Base-by-base conservation (phyloP, 805 yeast species). In the Lipomyces yamadae region DNA sequence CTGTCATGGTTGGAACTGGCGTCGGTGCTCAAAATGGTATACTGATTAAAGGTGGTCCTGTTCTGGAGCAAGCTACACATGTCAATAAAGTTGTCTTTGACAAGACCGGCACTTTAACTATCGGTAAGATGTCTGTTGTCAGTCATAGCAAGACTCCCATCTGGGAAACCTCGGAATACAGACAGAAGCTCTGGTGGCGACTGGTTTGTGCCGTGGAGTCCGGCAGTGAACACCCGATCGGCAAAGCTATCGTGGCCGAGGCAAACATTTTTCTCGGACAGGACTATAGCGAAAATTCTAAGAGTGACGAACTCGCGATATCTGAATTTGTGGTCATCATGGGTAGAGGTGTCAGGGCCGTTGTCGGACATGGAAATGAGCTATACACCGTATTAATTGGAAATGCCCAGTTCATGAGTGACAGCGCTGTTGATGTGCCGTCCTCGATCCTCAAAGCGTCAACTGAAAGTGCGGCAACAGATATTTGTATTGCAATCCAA, bases 1-100 rank as follows among this genome's bases (percentile, higher is more conserved):
- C 98, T 0, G 91, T 95, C 10, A 95, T 96, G 98, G 99, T 95
- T 1, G 99, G 98, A 7, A 94, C 98, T 1, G 99, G 99, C 53
- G 89, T 92, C 30, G 98, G 97, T 53, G 98, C 99, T 0, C 78
- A 85, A 13, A 82, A 91, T 76, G 98, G 99, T 24, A 89, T 95
- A 4, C 81, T 95, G 62, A 90, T 95, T 73, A 95, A 94, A 77
- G 97, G 98, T 58, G 99, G 98, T 30, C 96, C 89, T 61, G 85
- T 90, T 15, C 82, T 95, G 68, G 98, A 95, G 75, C 82, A 80
- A 64, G 88, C 95, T 6, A 85, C 85, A 73, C 79, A 82, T 24
- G 81, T 91, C 52, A 84, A 87, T 69, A 82, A 85, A 11, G 85
- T 92, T 34, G 81, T 95, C 37, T 94, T 95, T 76, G 99, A 95